Base-by-base conservation (phyloP, 768 basidiomycete species). In the Termitomyces sp. region DNA sequence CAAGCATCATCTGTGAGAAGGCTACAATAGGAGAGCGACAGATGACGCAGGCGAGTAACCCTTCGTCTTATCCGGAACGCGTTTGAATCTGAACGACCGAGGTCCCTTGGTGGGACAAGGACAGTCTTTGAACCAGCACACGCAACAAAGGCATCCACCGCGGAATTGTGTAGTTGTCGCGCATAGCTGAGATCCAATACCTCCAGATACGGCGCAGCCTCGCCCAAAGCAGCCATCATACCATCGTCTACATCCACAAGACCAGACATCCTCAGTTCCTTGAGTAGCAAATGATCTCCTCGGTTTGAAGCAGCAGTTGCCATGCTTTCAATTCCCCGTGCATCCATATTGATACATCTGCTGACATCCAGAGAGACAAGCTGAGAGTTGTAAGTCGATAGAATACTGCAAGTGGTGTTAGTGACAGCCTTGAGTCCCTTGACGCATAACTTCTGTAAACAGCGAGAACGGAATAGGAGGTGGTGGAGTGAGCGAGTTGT, bases 181-280 rank as follows among this genome's bases (percentile, higher is more conserved):
- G 83, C 79, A 68, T 91, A 90, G 73, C 89, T 91, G 63, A 94
- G 74, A 72, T 96, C 94, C 22, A 96, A 77, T 18, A 92, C 83
- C 71, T 93, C 90, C 22, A 96, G 81, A 66, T 79, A 76, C 20
- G 91, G 90, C 0, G 90, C 82, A 3, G 84, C 87, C 64, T 76
- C 82, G 7, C 89, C 93, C 39, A 95, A 76, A 11, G 76, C 74
- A n/a, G 78, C 71, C 82, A 96, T 83, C 66, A 82, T 81, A 12
- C 78, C 75, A 67, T 90, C 88, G 16, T 80, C 75, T 55, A 87
- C 72, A 57, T 83, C 76, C 68, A 80, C 84, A 60, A 97, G 70
- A 0, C 90, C 92, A 7, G 84, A 88, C 32, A 94, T 63, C 24
- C 85, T 78, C 35, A 96, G 78, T 49, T 85, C 83, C 70, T 79